Conservation (phyloP, 1,284 basidiomycete genomes). For the Gomphus sp. region DNA sequence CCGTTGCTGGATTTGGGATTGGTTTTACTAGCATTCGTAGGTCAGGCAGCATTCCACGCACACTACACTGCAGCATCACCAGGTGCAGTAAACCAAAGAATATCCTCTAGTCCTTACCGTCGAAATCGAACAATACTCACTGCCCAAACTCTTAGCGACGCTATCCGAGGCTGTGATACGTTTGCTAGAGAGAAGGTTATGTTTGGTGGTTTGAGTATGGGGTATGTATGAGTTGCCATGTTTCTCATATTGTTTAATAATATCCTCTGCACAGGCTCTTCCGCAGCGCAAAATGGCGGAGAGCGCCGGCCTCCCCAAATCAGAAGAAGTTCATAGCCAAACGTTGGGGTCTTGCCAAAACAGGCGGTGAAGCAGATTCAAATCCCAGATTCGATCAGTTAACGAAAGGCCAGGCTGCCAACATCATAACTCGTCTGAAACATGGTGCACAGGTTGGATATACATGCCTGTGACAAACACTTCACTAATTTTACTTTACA, state of each 20-base stretch:
- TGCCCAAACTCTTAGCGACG: conserved; percentile 43
- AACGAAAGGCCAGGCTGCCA: conserved; percentile 72
- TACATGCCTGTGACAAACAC: neutral
- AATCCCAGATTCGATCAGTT: conserved; percentile 29
- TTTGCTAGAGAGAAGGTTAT: conserved; percentile 50
- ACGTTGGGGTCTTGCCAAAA: conserved; percentile 34
- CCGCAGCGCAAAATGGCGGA: conserved; percentile 69
- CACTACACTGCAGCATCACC: conserved; percentile 45
- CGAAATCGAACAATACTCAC: conserved; percentile 45
- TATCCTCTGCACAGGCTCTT: conserved; percentile 36
- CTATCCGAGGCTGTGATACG: conserved; percentile 60
- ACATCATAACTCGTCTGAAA: conserved; percentile 67
- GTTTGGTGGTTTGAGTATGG: conserved; percentile 33
- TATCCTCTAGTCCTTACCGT: conserved; percentile 37
- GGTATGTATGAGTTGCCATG: conserved; percentile 27
- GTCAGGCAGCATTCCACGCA: conserved; percentile 29
- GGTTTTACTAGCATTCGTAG: neutral
- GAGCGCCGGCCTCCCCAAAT: conserved; percentile 48
- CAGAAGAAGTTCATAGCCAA: conserved; percentile 61
- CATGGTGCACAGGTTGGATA: conserved; percentile 61
- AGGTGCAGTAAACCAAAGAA: conserved; percentile 25
- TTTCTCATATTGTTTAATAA: conserved; percentile 14
- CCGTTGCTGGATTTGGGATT: neutral
- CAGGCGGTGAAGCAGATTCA: conserved; percentile 8
- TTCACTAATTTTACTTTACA: conserved; percentile 4